Evolutionary conservation across 352 stramenopile genomes (phyloP), one percentile per base, ranked within the genome.

Genomic region (Globisporangium iwayamae): DNA sequence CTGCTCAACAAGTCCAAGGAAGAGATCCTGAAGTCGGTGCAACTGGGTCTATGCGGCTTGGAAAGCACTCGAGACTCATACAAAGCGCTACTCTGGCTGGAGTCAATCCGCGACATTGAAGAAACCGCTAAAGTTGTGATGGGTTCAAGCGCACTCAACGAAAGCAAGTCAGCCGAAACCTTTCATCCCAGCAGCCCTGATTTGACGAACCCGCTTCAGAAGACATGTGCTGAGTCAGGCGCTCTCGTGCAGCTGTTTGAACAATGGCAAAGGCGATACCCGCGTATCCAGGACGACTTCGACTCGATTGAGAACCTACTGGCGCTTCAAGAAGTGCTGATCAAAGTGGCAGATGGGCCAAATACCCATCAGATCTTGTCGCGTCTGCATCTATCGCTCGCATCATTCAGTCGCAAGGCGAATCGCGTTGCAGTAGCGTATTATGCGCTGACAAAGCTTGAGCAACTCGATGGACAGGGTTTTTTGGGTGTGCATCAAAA

Each of bases 11-110:
- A 55, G 4, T 79, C 82, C 0, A 91, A 93, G 57, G 46, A 71
- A 14, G 66, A 83, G 0, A 77, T 89, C 47, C 61, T 94, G 8
- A 62, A 66, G 45, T 87, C 67, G 1, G 48, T 87, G 6, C 83
- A 84, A 47, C 56, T 89, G 34, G 88, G 83, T 62, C 65, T 93
- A 25, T 75, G 79, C 30, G 87, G 83, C 1, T 78, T 91, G 45
- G 85, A 94, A 52, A 85, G 71, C 47, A 86, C 80, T 1, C 84
- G 77, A 28, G 81, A 93, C 11, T 89, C 73, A 1, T 78, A 85
- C 46, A 62, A 62, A 9, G 80, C 82, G 16, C 56, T 94, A 18
- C 58, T 83, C 46, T 69, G 74, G 62, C 64, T 93, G 39, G 78
- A 91, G 30, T 78, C 66, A 11, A 83, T 93, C 48, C 73, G 72